Evolutionary conservation across 768 basidiomycete genomes (phyloP).

Genomic region (Rubroboletus satanas): DNA sequence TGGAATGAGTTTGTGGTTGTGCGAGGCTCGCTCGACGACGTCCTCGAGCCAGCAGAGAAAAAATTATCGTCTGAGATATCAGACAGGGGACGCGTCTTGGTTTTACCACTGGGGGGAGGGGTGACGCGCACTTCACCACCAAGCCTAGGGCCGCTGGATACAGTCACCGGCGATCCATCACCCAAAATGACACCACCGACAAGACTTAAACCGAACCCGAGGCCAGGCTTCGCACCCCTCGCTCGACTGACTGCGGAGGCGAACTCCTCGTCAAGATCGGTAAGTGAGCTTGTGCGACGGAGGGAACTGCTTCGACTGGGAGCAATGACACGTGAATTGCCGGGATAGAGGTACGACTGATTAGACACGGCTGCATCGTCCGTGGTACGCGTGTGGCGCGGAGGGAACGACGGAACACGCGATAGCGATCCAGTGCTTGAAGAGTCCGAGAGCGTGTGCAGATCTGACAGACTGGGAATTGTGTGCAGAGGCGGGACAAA

Average conservation of each 20-base stretch:
- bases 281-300: constrained; percentile 68
- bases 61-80: constrained; percentile 44
- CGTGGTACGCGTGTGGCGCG: constrained; percentile 61
- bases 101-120: constrained; percentile 42
- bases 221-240: constrained; percentile 39
- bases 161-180: constrained; percentile 64
- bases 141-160: constrained; percentile 59
- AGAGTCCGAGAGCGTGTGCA: constrained; percentile 42
- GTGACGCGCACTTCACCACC: constrained; percentile 41
- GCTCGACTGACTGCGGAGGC: constrained; percentile 42
- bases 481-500: constrained; percentile 74
- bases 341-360: constrained; percentile 65
- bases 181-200: constrained; percentile 39
- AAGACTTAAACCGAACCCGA: constrained; percentile 44
- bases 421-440: constrained; percentile 40
- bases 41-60: constrained; percentile 40
- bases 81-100: constrained; percentile 27
- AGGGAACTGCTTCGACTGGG: constrained; percentile 58
- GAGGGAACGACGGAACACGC: constrained; percentile 46
- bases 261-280: constrained; percentile 66
- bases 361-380: constrained; percentile 71
- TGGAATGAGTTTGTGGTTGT: constrained; percentile 32
- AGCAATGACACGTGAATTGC: constrained; percentile 69
- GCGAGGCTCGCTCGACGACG: constrained; percentile 30
- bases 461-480: constrained; percentile 68